These are phyloP conservation scores for Fusarium globosum DNA, from an alignment of 2,329 filamentous ascomycete genomes.

Conservation along the genomic window DNA sequence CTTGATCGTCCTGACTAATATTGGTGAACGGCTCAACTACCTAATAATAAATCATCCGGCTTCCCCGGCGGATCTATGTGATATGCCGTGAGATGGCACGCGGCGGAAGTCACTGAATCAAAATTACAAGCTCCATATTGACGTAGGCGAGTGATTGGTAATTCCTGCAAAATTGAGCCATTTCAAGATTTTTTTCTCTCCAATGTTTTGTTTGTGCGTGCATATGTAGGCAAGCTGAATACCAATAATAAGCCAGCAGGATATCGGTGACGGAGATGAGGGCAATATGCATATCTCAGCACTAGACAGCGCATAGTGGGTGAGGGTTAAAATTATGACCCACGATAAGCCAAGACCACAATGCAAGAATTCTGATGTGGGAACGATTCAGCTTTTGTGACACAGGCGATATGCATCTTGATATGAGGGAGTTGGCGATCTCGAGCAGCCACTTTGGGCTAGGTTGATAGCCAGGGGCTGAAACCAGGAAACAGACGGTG, in stretches of 20 bases:
- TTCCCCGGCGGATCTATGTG: constrained; percentile 32
- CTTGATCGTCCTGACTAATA: neutral
- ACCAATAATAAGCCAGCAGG: constrained; percentile 9
- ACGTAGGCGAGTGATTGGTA: constrained; percentile 22
- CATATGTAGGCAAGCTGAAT: constrained; percentile 8
- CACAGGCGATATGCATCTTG: constrained; percentile 23
- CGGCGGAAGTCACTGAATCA: constrained; percentile 13
- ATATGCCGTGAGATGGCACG: constrained; percentile 18
- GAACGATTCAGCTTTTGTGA: constrained; percentile 21
- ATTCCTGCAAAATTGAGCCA: constrained; percentile 30
- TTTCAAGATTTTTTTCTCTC: neutral
- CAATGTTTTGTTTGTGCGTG: constrained; percentile 12
- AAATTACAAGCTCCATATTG: constrained; percentile 29
- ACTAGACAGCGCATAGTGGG: constrained; percentile 21
- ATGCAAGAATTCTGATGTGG: constrained; percentile 22
- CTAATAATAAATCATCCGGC: constrained; percentile 14
- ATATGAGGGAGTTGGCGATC: constrained; percentile 37
- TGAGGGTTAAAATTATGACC: constrained; percentile 24
- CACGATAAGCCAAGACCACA: constrained; percentile 16
- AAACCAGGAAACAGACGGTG: constrained; percentile 29
- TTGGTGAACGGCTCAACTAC: constrained; percentile 1
- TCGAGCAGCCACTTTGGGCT: constrained; percentile 20
- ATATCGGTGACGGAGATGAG: neutral
- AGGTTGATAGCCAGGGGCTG: constrained; percentile 10
- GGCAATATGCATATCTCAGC: constrained; percentile 26